Conservation (phyloP, 108 stramenopile species). For the Cyclotella distinguenda region DNA sequence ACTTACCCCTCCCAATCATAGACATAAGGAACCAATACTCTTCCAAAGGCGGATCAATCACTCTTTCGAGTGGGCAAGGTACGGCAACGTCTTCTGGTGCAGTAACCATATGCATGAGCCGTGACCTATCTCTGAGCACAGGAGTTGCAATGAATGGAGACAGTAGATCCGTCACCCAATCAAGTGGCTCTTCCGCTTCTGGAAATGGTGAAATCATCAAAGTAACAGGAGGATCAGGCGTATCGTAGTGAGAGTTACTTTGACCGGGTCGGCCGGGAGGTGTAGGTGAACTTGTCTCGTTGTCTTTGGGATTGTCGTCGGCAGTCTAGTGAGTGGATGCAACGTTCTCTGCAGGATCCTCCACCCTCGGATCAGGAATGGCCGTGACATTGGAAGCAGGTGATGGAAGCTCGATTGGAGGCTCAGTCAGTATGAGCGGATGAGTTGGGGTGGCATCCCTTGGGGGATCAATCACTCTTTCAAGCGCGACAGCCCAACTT, state of each 20-base stretch:
- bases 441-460: not conserved
- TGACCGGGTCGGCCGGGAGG: not conserved
- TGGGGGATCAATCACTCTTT: constrained; percentile 7
- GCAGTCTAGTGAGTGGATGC: not conserved
- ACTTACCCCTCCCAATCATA: no score
- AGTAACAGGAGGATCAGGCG: not conserved
- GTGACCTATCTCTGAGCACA: no score
- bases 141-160: no score
- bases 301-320: constrained; percentile 1
- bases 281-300: not conserved
- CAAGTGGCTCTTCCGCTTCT: not conserved
- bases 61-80: no score
- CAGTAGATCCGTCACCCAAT: not conserved
- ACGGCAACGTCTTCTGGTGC: no score
- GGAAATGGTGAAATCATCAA: not conserved
- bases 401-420: constrained; percentile 5
- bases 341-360: constrained; percentile 6
- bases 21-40: no score
- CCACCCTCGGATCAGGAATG: not conserved
- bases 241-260: not conserved
- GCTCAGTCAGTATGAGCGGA: constrained; percentile 2
- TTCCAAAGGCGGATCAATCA: no score
- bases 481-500: no score
- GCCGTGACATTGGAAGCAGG: constrained; percentile 2
- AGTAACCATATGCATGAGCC: no score